Conservation (phyloP, 2,329 filamentous ascomycete species). For the Bipolaris zeicola region DNA sequence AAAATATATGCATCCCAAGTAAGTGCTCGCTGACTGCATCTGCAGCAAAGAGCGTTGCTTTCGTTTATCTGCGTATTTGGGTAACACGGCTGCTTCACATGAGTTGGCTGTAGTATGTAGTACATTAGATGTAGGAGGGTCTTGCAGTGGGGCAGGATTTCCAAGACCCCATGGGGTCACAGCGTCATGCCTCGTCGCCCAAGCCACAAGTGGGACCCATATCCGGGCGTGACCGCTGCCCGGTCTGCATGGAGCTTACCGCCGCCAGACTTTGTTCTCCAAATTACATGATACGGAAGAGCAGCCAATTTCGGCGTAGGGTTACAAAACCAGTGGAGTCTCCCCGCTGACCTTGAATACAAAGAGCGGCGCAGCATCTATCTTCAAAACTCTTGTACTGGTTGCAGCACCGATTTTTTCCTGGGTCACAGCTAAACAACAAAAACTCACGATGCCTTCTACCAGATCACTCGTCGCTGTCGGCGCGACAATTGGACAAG, state of each 20-base stretch:
- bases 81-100: too few relatives aligned
- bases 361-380: conserved; percentile 3
- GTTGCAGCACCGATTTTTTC: background rate
- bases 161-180: conserved; percentile 9
- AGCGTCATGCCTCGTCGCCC: conserved; percentile 4
- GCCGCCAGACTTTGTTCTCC: background rate
- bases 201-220: background rate
- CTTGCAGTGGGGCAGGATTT: background rate
- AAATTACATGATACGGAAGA: background rate
- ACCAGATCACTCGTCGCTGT: conserved; percentile 7
- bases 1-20: background rate
- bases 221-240: conserved; percentile 1
- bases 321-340: conserved; percentile 1
- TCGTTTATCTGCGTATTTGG: too few relatives aligned
- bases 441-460: conserved; percentile 6
- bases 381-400: background rate
- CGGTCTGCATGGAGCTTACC: background rate
- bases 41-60: background rate
- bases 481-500: conserved; percentile 10
- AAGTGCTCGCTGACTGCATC: background rate
- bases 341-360: background rate
- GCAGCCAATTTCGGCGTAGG: conserved; percentile 1
- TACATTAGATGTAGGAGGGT: background rate
- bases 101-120: too few relatives aligned
- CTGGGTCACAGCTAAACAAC: background rate